Percentiles rank a stretch among this genome's conserved stretches.
These are phyloP conservation scores for Emergomyces africanus DNA, from an alignment of 2,329 filamentous ascomycete species.

Conservation along the genomic window DNA sequence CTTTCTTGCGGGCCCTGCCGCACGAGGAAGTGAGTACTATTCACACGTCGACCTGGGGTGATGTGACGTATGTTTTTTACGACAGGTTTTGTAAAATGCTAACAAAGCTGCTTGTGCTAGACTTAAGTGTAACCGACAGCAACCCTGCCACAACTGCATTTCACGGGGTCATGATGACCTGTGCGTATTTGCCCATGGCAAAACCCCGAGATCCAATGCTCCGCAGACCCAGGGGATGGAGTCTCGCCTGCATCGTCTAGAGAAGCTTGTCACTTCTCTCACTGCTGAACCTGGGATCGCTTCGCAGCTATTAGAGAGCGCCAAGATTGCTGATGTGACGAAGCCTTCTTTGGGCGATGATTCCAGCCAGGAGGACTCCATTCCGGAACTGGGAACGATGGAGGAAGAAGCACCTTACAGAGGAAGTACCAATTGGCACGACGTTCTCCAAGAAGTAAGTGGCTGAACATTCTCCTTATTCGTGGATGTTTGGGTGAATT, in stretches of 20 bases:
- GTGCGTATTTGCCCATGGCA: neutral
- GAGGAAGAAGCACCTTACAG: conserved; percentile 18
- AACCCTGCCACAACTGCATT: conserved; percentile 1
- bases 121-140: conserved; percentile 3
- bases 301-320: neutral
- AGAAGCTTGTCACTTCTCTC: conserved; percentile 15
- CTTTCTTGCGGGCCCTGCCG: neutral
- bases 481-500: conserved; percentile 1
- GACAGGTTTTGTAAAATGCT: neutral
- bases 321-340: no score
- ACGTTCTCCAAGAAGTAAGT: conserved; percentile 18
- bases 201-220: neutral
- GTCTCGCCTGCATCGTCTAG: conserved; percentile 9
- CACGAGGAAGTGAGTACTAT: neutral
- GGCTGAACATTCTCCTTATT: conserved; percentile 13
- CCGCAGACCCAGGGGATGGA: neutral
- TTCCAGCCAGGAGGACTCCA: neutral
- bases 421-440: conserved; percentile 19
- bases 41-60: neutral
- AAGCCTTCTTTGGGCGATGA: neutral
- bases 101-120: neutral
- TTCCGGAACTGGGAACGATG: conserved; percentile 5
- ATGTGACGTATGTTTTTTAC: neutral
- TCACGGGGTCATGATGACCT: neutral
- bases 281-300: conserved; percentile 2